Evolutionary conservation across 345 rosid species (phyloP), one percentile per base, ranked within the genome.

Genomic region (Draba incana): DNA sequence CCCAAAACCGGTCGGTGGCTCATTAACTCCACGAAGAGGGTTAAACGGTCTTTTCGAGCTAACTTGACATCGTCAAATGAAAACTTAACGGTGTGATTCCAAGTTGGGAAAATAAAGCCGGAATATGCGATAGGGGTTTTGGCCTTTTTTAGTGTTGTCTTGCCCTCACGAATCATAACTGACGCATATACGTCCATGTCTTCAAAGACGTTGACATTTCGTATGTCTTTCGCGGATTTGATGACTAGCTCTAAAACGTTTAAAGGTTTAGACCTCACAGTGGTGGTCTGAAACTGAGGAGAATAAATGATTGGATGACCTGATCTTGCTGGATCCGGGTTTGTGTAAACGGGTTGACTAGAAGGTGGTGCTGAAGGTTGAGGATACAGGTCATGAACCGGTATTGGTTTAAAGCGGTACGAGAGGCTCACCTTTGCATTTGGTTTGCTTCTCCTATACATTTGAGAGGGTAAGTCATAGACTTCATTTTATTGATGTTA

Each of bases 111-210:
- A 64, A 61, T 69, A n/a, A 85, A 88, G 9, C 88, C 79, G 3
- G 70, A 71, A 6, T 47, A 76, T 39, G 83, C 78, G 0, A 81
- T 78, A 0, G 78, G 79, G 3, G 92, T 81, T 45, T 78, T 86
- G 24, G 59, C 47, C 74, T 72, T 78, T 27, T 71, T 75, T 9
- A 72, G 41, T 28, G 27, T 20, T 10, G 50, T 38, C 48, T 62
- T 52, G 51, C 77, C 89, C 13, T 89, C 86, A 53, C 61, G 16
- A 76, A 92, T 65, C 8, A 80, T 78, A 75, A 82, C 83, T 46
- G 78, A 75, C 20, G 78, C 88, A 70, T 88, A 92, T 2, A 83
- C 93, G 52, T 85, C 93, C 96, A 88, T 92, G 51, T 80, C 85
- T 33, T 84, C 49, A 71, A 88, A 47, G 42, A 82, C 67, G 53